Conservation (phyloP, 352 stramenopile genomes). For the Phytopythium chamaehyphon region DNA sequence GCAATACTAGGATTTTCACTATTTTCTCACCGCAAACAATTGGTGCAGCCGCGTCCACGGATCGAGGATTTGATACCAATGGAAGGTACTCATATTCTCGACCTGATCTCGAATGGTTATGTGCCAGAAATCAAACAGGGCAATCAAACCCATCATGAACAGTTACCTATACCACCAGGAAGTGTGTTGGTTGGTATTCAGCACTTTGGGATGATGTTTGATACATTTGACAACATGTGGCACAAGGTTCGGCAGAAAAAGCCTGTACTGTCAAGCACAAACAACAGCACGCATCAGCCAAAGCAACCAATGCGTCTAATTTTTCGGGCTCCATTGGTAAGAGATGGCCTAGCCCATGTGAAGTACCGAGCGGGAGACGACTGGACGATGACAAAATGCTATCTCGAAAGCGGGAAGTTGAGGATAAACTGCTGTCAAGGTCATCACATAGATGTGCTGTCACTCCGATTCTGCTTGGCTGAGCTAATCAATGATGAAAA, state of each 20-base stretch:
- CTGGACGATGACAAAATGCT: constrained; percentile 31
- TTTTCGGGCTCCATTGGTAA: constrained; percentile 45
- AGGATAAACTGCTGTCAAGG: constrained; percentile 12
- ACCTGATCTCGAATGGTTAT: too few relatives aligned
- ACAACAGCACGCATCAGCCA: constrained; percentile 11
- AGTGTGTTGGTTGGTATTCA: constrained; percentile 53
- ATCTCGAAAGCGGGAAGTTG: constrained; percentile 35
- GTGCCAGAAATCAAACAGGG: too few relatives aligned
- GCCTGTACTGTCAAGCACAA: neutral
- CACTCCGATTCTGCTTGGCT: constrained; percentile 44
- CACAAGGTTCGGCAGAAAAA: constrained; percentile 59
- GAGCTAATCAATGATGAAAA: constrained; percentile 42
- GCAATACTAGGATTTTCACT: too few relatives aligned
- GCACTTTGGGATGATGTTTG: constrained; percentile 57
- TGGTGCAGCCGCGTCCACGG: constrained; percentile 3
- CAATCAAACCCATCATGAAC: neutral
- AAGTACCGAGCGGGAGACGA: constrained; percentile 32
- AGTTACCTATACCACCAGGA: constrained; percentile 32
- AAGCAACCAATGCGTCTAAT: constrained; percentile 44
- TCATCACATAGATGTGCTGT: constrained; percentile 10
- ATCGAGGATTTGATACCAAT: constrained; percentile 4
- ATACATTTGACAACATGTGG: constrained; percentile 72
- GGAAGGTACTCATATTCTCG: too few relatives aligned
- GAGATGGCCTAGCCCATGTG: constrained; percentile 24
- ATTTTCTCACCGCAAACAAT: constrained; percentile 1